A percentile compares a stretch with the other conserved stretches of the same genome.
Evolutionary conservation across 2,329 filamentous ascomycete species (phyloP).

Genomic region (Alternaria triticimaculans): DNA sequence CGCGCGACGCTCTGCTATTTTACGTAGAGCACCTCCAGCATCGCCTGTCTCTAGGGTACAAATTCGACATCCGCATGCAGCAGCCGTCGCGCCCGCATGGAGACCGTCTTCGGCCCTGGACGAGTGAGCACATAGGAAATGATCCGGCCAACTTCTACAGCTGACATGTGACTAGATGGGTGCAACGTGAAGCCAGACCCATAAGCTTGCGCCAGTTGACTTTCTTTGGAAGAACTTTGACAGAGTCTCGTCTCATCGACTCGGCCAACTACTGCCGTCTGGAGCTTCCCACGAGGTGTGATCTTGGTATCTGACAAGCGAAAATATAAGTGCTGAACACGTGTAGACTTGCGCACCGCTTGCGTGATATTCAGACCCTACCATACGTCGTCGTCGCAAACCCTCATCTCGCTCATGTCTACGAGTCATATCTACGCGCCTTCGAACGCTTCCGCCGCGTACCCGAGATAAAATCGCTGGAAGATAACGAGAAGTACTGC

Average conservation of each 20-base stretch:
- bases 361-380: conserved; percentile 95
- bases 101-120: conserved; percentile 65
- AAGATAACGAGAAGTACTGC: conserved; percentile 91
- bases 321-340: conserved; percentile 18
- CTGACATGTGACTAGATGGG: conserved; percentile 70
- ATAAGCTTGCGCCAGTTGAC: conserved; percentile 96
- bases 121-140: conserved; percentile 54
- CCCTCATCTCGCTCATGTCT: conserved; percentile 89
- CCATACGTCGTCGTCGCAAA: conserved; percentile 98
- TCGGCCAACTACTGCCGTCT: conserved; percentile 98
- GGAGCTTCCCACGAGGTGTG: conserved; percentile 82
- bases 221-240: conserved; percentile 93
- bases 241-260: conserved; percentile 85
- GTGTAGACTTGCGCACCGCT: conserved; percentile 81
- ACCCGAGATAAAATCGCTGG: conserved; percentile 80
- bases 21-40: conserved; percentile 17
- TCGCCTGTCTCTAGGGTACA: neutral
- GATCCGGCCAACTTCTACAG: neutral
- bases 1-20: conserved; percentile 3
- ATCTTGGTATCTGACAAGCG: neutral
- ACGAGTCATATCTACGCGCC: conserved; percentile 95
- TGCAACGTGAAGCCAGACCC: conserved; percentile 88
- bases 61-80: conserved; percentile 28
- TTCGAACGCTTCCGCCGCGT: conserved; percentile 89
- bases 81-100: conserved; percentile 60